Evolutionary conservation across 2,329 filamentous ascomycete genomes (phyloP).

Genomic region (Penicillium vulpinum): DNA sequence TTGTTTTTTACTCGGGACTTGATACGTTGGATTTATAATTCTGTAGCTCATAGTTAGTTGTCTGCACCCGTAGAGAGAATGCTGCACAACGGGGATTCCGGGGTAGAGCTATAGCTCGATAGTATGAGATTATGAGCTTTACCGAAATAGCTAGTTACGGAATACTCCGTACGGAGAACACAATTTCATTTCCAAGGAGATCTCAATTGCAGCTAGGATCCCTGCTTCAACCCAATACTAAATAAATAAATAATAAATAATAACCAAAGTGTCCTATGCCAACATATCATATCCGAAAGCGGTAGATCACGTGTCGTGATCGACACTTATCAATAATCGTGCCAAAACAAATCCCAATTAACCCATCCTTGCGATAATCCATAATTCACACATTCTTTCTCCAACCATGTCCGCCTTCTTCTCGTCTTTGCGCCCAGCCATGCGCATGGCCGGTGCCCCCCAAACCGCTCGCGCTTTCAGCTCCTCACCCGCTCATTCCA

Average conservation of each 20-base stretch:
- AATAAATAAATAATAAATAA: not conserved
- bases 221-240: not conserved
- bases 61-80: not conserved
- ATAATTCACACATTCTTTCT: not conserved
- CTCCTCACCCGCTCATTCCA: constrained; percentile 58
- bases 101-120: constrained; percentile 1
- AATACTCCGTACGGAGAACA: not conserved
- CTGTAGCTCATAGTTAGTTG: not conserved
- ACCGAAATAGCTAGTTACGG: not conserved
- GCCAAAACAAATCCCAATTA: not conserved
- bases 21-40: constrained; percentile 1
- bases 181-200: not conserved
- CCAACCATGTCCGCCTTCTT: constrained; percentile 47
- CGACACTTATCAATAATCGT: not conserved
- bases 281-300: constrained; percentile 2
- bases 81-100: not conserved
- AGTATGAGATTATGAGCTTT: not conserved
- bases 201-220: not conserved
- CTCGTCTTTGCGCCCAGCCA: constrained; percentile 54
- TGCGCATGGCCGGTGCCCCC: constrained; percentile 47
- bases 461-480: constrained; percentile 69
- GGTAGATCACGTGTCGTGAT: constrained; percentile 6
- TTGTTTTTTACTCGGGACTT: not conserved
- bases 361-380: not conserved
- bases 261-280: not conserved